Evolutionary conservation across 352 stramenopile species (phyloP), one percentile per base, ranked within the genome.

Genomic region (Bremia lactucae): DNA sequence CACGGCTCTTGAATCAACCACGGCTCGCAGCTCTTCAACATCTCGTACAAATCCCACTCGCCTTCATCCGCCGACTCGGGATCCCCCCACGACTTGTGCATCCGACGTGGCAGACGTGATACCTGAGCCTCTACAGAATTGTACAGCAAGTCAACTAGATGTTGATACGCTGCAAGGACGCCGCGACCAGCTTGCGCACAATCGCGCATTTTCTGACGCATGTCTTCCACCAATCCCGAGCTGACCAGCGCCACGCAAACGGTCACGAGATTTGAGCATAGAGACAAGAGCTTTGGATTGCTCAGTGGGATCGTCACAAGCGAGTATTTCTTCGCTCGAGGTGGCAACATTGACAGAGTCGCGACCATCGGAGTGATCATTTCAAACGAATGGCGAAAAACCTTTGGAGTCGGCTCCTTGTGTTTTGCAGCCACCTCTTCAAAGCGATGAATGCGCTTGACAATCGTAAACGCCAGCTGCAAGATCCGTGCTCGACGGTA

Each of bases 361-460:
- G 56, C 52, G 36, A 62, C 56, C 18, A 51, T 42, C 3, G 63
- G 56, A 26, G 65, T 75, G 28, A 80, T 57, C 65, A 80, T 80
- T 28, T 77, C 68, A 20, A 80, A 80, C 40, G 68, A 80, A 36
- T 80, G 68, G 18, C 68, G 65, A 45, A 70, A 70, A 21, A 79
- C 62, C 34, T 63, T 59, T 5, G 48, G 28, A 33, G 36, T 49
- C 6, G 43, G 20, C 14, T 72, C 53, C 35, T 49, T 52, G 7
- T 60, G 53, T 44, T 72, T 70, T 4, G 61, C 55, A 21, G 51
- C 46, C 10, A 76, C 62, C 43, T 80, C 59, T 43, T 80, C 68
- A 29, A 75, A 80, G 18, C 63, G 59, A 52, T 80, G 65, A 29
- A 80, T 77, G 18, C 68, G 68, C 36, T 74, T 73, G 4, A 80